Conservation (phyloP, 2,329 filamentous ascomycete genomes). For the Canariomyces notabilis region DNA sequence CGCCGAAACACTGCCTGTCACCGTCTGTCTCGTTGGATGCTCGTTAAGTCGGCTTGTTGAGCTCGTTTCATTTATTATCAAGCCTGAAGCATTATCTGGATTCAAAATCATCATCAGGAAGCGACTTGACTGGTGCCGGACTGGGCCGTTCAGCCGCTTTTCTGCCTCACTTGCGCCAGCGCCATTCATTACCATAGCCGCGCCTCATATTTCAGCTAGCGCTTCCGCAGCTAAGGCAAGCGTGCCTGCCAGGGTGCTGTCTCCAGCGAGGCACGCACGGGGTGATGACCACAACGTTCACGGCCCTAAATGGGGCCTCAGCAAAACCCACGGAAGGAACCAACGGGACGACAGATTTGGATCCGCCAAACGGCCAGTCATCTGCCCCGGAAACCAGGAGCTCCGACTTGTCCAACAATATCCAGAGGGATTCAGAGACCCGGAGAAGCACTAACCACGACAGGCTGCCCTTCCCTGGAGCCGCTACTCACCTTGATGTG, state of each 20-base stretch:
- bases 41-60: conserved; percentile 13
- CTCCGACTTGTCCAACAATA: conserved; percentile 26
- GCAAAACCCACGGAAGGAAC: conserved; percentile 38
- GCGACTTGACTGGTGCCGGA: not conserved
- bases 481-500: conserved; percentile 38
- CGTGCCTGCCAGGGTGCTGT: not conserved
- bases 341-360: conserved; percentile 29
- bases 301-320: conserved; percentile 47
- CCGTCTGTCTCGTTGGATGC: conserved; percentile 5
- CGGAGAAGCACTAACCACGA: conserved; percentile 40
- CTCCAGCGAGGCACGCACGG: conserved; percentile 15
- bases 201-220: not conserved
- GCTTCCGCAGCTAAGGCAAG: not conserved
- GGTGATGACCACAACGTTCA: conserved; percentile 49
- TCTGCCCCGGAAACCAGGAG: conserved; percentile 23
- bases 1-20: conserved; percentile 2
- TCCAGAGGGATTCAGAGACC: conserved; percentile 34
- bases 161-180: not conserved
- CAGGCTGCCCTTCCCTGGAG: conserved; percentile 35
- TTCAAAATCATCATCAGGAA: conserved; percentile 2
- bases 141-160: not conserved
- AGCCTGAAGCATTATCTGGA: conserved; percentile 12
- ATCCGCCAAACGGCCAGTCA: conserved; percentile 26
- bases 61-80: conserved; percentile 21
- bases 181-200: not conserved